Evolutionary conservation across 2,329 filamentous ascomycete species (phyloP), one percentile per base, ranked within the genome.

Genomic region (Talaromyces islandicus): DNA sequence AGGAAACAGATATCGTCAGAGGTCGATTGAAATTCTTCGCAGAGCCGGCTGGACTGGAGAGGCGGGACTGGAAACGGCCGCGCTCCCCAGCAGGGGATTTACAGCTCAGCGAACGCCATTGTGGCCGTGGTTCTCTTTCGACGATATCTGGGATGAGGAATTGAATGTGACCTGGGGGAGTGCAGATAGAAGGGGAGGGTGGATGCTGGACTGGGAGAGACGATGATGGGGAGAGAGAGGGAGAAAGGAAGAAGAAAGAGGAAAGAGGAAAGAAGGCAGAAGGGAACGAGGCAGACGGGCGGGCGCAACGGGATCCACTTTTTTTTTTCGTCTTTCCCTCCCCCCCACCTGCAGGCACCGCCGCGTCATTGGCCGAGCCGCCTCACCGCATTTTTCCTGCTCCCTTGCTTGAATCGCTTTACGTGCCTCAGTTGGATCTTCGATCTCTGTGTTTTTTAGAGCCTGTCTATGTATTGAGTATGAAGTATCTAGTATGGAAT

Each of bases 71-170:
- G 78, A 56, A 55, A 56, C 38, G 55, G 55, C 60, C 81, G 78
- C 77, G 80, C 81, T 85, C 86, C 87, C 87, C 86, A 92, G 89
- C 88, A 87, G 77, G 86, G 84, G 79, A 85, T 91, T 92, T 92
- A 95, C 88, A 93, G 90, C 89, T 88, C 88, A 90, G 86, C 88
- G 88, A 89, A 81, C 83, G 88, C 86, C 87, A 79, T 79, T 82
- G 57, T 85, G 85, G 85, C 85, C 84, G 87, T 88, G 77, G 80
- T 82, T 82, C 81, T 89, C 60, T 59, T 35, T 60, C 86, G 88
- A 89, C 87, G 82, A 87, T 88, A 87, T 85, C 84, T 81, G 72
- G 72, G 64, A 67, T 68, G 59, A 64, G 59, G 59, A 64, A 65
- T 50, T 56, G 48, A 67, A 64, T 71, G 67, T 66, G 48, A 17